These are phyloP conservation scores for Nevesoporus exiguus DNA, from an alignment of 768 basidiomycete species.

Conservation along the genomic window DNA sequence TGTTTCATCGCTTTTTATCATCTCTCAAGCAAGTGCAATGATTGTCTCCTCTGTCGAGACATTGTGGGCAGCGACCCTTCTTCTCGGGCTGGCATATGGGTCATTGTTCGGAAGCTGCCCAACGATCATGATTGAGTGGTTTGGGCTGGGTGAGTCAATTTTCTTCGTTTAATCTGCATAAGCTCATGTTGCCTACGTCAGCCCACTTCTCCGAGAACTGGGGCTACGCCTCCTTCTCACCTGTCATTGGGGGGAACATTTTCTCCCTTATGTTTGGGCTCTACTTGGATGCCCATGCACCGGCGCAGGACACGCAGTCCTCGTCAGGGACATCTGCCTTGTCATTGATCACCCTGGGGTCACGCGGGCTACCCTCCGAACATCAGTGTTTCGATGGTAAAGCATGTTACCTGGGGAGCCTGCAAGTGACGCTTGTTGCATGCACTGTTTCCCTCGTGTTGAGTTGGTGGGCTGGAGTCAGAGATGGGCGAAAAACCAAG, in stretches of 20 bases:
- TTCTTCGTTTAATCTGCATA: background rate
- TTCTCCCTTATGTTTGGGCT: slow-evolving; percentile 83
- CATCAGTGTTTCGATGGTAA: slow-evolving; percentile 56
- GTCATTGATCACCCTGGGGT: background rate
- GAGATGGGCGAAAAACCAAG: slow-evolving; percentile 23
- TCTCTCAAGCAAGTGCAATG: slow-evolving; percentile 65
- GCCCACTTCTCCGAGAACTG: slow-evolving; percentile 83
- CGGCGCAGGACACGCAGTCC: slow-evolving; percentile 6
- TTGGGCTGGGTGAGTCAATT: slow-evolving; percentile 65
- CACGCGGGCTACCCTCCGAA: slow-evolving; percentile 24
- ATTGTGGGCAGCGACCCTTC: slow-evolving; percentile 53
- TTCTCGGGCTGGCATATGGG: slow-evolving; percentile 56
- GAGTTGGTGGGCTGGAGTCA: slow-evolving; percentile 37
- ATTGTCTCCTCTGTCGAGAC: slow-evolving; percentile 51
- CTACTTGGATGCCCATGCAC: slow-evolving; percentile 71
- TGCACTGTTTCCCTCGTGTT: slow-evolving; percentile 36
- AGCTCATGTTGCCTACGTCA: slow-evolving; percentile 19
- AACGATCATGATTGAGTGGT: slow-evolving; percentile 84
- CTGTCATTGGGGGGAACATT: slow-evolving; percentile 75
- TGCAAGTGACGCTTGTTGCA: slow-evolving; percentile 44
- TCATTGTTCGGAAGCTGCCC: slow-evolving; percentile 70
- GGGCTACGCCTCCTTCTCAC: slow-evolving; percentile 73
- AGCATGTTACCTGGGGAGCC: slow-evolving; percentile 56
- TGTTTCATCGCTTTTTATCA: slow-evolving; percentile 62
- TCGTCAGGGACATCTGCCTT: background rate